A percentile compares a stretch with the other conserved stretches of the same genome.
Conservation (phyloP, 441 rosid species). For the Dalechampia spathulata region DNA sequence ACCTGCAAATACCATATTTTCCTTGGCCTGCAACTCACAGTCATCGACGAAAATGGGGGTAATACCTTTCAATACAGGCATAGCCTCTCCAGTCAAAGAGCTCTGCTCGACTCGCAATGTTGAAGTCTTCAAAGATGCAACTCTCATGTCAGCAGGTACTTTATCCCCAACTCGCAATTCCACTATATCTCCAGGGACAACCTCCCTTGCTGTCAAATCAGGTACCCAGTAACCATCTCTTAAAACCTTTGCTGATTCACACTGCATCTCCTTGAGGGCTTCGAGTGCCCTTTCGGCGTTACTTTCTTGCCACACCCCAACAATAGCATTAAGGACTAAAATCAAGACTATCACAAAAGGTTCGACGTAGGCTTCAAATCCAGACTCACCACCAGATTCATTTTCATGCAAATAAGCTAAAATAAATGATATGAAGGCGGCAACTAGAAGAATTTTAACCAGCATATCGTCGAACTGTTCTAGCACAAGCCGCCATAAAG, state of each 20-base stretch:
- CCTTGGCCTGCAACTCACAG: conserved; percentile 79
- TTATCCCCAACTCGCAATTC: conserved; percentile 79
- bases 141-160: conserved; percentile 88
- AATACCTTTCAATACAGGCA: conserved; percentile 72
- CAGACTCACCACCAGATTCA: conserved; percentile 38
- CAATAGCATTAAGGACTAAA: conserved; percentile 62
- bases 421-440: conserved; percentile 71
- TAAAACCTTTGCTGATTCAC: conserved; percentile 65
- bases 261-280: conserved; percentile 87
- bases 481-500: conserved; percentile 64
- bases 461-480: conserved; percentile 85
- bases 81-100: conserved; percentile 85
- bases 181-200: conserved; percentile 84
- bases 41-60: conserved; percentile 41
- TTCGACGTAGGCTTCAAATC: conserved; percentile 75
- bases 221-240: conserved; percentile 63
- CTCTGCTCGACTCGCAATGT: conserved; percentile 85
- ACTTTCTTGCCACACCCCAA: conserved; percentile 95
- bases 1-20: conserved; percentile 77
- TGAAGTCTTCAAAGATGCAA: conserved; percentile 58
- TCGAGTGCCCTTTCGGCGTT: conserved; percentile 88
- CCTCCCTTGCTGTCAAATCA: conserved; percentile 70
- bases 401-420: conserved; percentile 58
- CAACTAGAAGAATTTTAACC: conserved; percentile 78
- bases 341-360: conserved; percentile 79